Conservation (phyloP, 345 rosid species). For the Eucalyptus dawsonii region DNA sequence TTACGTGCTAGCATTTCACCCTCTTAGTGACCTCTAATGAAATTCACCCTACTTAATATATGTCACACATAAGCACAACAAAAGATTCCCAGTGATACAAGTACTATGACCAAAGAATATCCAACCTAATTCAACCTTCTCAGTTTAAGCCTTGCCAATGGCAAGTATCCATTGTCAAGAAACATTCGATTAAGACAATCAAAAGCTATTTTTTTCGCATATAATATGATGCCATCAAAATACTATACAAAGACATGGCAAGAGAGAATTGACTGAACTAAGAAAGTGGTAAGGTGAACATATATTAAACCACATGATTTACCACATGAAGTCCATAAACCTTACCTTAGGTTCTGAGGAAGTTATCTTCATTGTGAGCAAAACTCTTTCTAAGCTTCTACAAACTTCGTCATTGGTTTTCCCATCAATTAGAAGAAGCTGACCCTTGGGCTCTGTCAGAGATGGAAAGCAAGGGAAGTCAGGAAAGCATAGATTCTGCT, state of each 20-base stretch:
- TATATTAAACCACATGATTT: neutral
- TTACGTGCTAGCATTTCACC: neutral
- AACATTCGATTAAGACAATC: neutral
- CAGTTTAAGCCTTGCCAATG: neutral
- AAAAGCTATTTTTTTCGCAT: neutral
- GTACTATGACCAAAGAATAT: neutral
- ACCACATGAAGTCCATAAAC: neutral
- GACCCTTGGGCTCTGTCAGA: constrained; percentile 86
- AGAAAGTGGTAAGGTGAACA: neutral
- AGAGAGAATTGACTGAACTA: neutral
- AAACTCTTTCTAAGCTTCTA: constrained; percentile 84
- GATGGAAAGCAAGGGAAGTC: neutral
- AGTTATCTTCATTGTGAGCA: constrained; percentile 92
- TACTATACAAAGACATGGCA: neutral
- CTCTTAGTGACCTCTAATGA: neutral
- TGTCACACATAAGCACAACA: neutral
- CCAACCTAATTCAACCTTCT: neutral
- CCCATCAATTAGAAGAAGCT: constrained; percentile 88
- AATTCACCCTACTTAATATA: neutral
- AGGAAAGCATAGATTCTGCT: neutral
- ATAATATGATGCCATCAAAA: neutral
- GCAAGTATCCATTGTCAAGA: neutral
- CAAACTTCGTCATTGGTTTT: constrained; percentile 82
- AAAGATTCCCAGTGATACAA: neutral
- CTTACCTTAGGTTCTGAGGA: constrained; percentile 89